Evolutionary conservation across 768 basidiomycete genomes (phyloP).

Genomic region (Agrocybe pediades): DNA sequence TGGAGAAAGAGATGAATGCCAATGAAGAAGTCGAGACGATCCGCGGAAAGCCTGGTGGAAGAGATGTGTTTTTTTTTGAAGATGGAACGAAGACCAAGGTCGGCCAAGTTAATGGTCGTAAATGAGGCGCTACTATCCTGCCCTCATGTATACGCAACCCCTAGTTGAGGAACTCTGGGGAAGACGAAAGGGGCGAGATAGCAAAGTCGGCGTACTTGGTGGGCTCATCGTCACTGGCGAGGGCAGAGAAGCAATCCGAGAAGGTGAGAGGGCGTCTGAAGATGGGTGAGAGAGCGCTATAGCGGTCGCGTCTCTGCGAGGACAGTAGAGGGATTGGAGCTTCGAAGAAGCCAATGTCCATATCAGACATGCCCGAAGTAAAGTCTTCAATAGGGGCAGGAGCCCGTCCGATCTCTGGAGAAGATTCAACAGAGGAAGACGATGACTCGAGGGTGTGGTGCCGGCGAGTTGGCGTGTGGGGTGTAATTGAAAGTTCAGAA

Average conservation of each 20-base stretch:
- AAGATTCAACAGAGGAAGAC: constrained; percentile 59
- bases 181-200: constrained; percentile 45
- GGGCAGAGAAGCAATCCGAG: constrained; percentile 32
- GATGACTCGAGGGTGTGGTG: constrained; percentile 46
- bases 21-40: neutral
- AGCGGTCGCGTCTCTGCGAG: constrained; percentile 28
- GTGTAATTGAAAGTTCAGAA: constrained; percentile 57
- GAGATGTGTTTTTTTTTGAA: neutral
- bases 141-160: constrained; percentile 6
- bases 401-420: constrained; percentile 45
- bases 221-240: constrained; percentile 31
- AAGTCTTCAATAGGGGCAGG: constrained; percentile 39
- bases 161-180: constrained; percentile 53
- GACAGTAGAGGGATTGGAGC: constrained; percentile 29
- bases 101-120: constrained; percentile 12
- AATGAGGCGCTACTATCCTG: constrained; percentile 12
- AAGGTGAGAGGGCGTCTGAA: constrained; percentile 47
- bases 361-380: constrained; percentile 36
- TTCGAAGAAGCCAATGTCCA: constrained; percentile 38
- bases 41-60: too few relatives aligned
- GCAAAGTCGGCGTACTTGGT: constrained; percentile 37
- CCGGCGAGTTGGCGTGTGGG: constrained; percentile 48
- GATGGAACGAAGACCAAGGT: constrained; percentile 2
- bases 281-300: constrained; percentile 32
- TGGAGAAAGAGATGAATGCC: neutral